Base-by-base conservation (phyloP, 2,329 filamentous ascomycete species). In the Ophiostoma perfectum region DNA sequence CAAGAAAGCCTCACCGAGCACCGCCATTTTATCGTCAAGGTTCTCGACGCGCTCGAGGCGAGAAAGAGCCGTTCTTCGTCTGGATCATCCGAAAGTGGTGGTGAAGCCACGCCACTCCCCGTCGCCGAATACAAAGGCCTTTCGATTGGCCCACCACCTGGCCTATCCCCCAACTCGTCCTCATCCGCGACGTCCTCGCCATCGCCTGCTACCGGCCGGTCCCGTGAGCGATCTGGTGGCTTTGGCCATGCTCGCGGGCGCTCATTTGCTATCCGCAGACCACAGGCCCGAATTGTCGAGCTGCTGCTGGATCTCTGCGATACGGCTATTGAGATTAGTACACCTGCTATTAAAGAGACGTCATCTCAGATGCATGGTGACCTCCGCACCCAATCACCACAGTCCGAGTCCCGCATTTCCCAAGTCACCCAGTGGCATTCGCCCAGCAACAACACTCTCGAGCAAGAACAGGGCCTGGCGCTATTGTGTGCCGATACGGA, bases 371-470 rank as follows among this genome's bases (percentile, higher is more conserved):
- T 83, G 64, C 83, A 86, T 7, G 89, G 90, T 65, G 93, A 97
- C 71, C 88, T 98, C 71, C 88, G 94, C 64, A 97, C 94, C 0
- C 91, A 97, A 76, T 99, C 95, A 4, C 95, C 95, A 0, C 92
- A 97, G 75, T 99, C 96, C 0, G 95, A 99, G 76, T 95, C 92
- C 60, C 89, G 94, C 44, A 96, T 98, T 73, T 91, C 91, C 1
- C 95, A 99, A 77, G 93, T 99, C 5, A 78, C 96, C 73, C 93
- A 97, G 76, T 99, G 96, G 95, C 93, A 97, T 75, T 97, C 94
- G 5, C 95, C 95, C 0, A 93, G 92, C 74, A 90, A 90, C 65
- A 94, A 94, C 74, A 95, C 93, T 0, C 80, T 97, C 16, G 95
- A 99, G 71, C 93, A 97, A 76, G 94, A 98, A 76, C 91, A 96